Conservation (phyloP, 2,329 filamentous ascomycete species). For the Arthrobotrys conoides region DNA sequence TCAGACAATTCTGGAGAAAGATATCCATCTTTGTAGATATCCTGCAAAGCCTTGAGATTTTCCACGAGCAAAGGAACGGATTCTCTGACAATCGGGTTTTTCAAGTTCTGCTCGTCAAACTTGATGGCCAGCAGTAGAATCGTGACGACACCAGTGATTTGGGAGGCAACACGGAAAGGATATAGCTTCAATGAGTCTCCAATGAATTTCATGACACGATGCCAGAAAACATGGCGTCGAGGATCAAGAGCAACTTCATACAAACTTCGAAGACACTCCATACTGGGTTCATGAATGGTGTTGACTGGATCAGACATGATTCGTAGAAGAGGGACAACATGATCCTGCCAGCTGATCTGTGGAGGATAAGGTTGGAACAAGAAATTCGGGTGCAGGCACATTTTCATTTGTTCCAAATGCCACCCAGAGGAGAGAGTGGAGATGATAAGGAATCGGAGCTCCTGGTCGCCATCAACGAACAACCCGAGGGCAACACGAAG, state of each 20-base stretch:
- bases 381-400: conserved; percentile 35
- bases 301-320: conserved; percentile 44
- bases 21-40: conserved; percentile 8
- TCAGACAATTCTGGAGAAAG: conserved; percentile 16
- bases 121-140: conserved; percentile 39
- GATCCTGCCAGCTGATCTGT: conserved; percentile 43
- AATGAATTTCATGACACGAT: conserved; percentile 21
- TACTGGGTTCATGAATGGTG: background rate
- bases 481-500: conserved; percentile 11
- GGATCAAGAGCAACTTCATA: conserved; percentile 30
- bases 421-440: background rate
- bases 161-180: conserved; percentile 27
- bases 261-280: conserved; percentile 8
- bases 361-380: conserved; percentile 27
- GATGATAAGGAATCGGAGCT: conserved; percentile 28
- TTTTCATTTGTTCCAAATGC: conserved; percentile 26
- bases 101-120: conserved; percentile 31
- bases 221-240: conserved; percentile 18
- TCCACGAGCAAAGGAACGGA: conserved; percentile 16
- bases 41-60: background rate
- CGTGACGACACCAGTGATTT: conserved; percentile 38
- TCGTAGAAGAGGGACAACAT: conserved; percentile 29
- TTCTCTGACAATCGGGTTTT: conserved; percentile 34
- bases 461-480: conserved; percentile 45
- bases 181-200: conserved; percentile 9